phyloP scores from a whole-genome alignment of 441 rosid genomes.

The Populus tomentosa region DNA sequence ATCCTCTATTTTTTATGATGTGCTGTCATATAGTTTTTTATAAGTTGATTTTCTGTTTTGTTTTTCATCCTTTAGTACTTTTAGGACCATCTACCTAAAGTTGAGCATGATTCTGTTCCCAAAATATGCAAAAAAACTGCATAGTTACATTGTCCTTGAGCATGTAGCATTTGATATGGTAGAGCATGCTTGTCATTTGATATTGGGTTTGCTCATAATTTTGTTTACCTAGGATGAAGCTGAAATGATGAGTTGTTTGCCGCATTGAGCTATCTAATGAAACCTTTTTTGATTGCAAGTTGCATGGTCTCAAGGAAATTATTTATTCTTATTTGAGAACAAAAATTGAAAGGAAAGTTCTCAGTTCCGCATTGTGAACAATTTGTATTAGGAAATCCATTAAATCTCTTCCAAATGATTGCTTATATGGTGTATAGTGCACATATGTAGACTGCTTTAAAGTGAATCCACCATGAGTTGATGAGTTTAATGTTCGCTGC shows the following conservation, averaged over 20 bases:
- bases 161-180: neutral
- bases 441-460: neutral
- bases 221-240: neutral
- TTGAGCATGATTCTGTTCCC: neutral
- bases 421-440: neutral
- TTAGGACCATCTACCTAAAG: neutral
- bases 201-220: neutral
- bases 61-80: constrained; percentile 1
- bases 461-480: neutral
- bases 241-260: neutral
- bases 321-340: neutral
- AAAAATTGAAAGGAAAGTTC: neutral
- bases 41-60: neutral
- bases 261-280: neutral
- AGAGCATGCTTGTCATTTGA: neutral
- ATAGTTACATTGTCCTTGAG: neutral
- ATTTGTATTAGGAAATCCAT: neutral
- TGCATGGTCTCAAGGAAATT: neutral
- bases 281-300: neutral
- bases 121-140: neutral
- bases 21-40: neutral
- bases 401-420: neutral
- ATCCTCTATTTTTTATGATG: neutral
- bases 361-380: neutral
- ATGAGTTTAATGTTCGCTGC: neutral